Evolutionary conservation across 805 yeast genomes (phyloP).

Genomic region (Candida loeiensis): DNA sequence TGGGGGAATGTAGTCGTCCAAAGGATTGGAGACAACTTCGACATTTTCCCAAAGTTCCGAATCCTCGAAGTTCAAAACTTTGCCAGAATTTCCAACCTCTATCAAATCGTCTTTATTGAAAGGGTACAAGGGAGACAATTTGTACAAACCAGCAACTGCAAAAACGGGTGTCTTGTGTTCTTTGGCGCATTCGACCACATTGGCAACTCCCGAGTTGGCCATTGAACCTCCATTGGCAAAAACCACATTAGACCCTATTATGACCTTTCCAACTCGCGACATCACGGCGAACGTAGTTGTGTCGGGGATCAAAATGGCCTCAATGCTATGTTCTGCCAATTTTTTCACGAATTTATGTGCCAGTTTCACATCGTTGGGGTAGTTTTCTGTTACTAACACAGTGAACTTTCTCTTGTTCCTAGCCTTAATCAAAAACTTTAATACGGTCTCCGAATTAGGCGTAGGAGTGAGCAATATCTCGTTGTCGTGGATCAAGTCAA

Average conservation of each 20-base stretch:
- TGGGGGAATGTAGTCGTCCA: conserved; percentile 88
- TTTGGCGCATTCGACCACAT: conserved; percentile 93
- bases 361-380: conserved; percentile 77
- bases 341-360: conserved; percentile 79
- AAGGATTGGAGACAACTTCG: conserved; percentile 76
- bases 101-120: conserved; percentile 78
- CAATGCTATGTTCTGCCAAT: conserved; percentile 81
- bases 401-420: conserved; percentile 87
- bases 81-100: conserved; percentile 92
- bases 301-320: conserved; percentile 89
- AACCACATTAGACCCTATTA: conserved; percentile 87
- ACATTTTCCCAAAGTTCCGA: conserved; percentile 65
- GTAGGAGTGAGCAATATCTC: conserved; percentile 88
- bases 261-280: conserved; percentile 96
- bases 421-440: conserved; percentile 82
- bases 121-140: conserved; percentile 89
- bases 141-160: conserved; percentile 91
- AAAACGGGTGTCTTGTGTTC: conserved; percentile 95
- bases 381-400: conserved; percentile 86
- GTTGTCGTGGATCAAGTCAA: conserved; percentile 91
- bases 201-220: conserved; percentile 84
- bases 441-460: conserved; percentile 84
- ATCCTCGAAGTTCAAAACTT: conserved; percentile 74
- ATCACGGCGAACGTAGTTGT: conserved; percentile 90
- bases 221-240: conserved; percentile 96